These are phyloP conservation scores for Lentinus brumalis DNA, from an alignment of 768 basidiomycete genomes.

Conservation along the genomic window DNA sequence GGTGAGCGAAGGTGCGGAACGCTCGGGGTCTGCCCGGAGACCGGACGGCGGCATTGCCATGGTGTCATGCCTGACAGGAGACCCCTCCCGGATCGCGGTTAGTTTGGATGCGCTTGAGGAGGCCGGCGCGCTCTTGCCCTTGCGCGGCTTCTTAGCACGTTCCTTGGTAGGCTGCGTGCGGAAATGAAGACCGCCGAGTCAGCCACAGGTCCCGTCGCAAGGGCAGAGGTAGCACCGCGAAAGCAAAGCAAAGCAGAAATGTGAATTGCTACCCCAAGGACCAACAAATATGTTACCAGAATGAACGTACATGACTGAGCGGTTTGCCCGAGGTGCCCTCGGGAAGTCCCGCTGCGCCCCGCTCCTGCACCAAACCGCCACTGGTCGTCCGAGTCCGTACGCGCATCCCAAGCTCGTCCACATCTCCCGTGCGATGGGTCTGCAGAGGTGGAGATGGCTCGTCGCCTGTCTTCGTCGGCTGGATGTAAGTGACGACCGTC, in stretches of 20 bases:
- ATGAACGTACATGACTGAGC: slow-evolving; percentile 86
- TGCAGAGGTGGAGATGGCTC: slow-evolving; percentile 31
- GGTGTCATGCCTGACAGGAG: slow-evolving; percentile 3
- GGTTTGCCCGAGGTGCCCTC: slow-evolving; percentile 56
- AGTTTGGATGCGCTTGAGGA: slow-evolving; percentile 1
- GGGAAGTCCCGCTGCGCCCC: slow-evolving; percentile 31
- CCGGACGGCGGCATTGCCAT: not conserved
- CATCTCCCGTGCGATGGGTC: slow-evolving; percentile 23
- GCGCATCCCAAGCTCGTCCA: slow-evolving; percentile 43
- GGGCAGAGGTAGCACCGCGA: slow-evolving; percentile 12
- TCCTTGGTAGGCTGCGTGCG: slow-evolving; percentile 69
- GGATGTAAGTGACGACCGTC: slow-evolving; percentile 71
- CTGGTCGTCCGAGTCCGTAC: slow-evolving; percentile 30
- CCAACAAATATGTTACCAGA: slow-evolving; percentile 49
- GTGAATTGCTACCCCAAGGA: slow-evolving; percentile 20
- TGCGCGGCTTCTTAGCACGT: slow-evolving; percentile 69
- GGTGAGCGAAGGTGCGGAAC: not conserved
- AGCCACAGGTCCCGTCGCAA: slow-evolving; percentile 10
- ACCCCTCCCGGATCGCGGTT: slow-evolving; percentile 10
- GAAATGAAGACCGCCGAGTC: slow-evolving; percentile 19
- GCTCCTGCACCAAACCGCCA: slow-evolving; percentile 22
- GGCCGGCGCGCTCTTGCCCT: slow-evolving; percentile 35
- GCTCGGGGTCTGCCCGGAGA: not conserved
- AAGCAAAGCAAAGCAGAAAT: slow-evolving; percentile 25
- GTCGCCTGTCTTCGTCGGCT: slow-evolving; percentile 51